Base-by-base conservation (phyloP, 352 stramenopile species). In the Phytophthora megakarya region DNA sequence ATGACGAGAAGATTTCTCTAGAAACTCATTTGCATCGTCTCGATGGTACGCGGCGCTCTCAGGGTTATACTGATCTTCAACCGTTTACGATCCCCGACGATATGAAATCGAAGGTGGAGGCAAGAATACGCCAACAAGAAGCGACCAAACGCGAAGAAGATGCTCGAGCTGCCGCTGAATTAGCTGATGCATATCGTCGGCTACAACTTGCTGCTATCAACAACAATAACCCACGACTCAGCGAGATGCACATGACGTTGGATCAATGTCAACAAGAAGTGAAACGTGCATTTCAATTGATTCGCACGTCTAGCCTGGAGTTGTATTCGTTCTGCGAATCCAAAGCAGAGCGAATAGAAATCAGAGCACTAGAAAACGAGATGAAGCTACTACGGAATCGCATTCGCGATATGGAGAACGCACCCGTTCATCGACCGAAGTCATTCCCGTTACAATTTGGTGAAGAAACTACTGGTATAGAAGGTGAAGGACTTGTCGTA, bases 1-100 rank as follows among this genome's bases (percentile, higher is more conserved):
- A 74, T 13, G 72, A 73, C 0, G 80, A 87, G 44, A 92, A 89
- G 35, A 33, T 93, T 3, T 79, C 73, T 8, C 51, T 92, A 2
- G 61, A 86, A 23, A 72, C 72, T 10, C 83, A 94, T 23, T 19
- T 86, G 43, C 43, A 74, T 9, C 63, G 65, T 10, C 65, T 67
- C 11, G 56, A 72, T 43, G 48, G 56, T 5, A 52, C 61, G 2
- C 40, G 59, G 21, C 60, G 65, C 8, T 67, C 60, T 1, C 16
- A 66, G 10, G 75, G 74, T 1, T 89, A 81, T 53, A 94, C 85
- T 1, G 82, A 92, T 42, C 61, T 94, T 16, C 61, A 84, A 28
- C 77, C 82, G 1, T 92, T 92, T 54, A 88, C 77, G 13, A 90
- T 94, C 33, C 85, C 85, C 0, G 80, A 90, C 9, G 85, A 94